Base-by-base conservation (phyloP, 2,329 filamentous ascomycete species). In the Diaporthe caulivora region DNA sequence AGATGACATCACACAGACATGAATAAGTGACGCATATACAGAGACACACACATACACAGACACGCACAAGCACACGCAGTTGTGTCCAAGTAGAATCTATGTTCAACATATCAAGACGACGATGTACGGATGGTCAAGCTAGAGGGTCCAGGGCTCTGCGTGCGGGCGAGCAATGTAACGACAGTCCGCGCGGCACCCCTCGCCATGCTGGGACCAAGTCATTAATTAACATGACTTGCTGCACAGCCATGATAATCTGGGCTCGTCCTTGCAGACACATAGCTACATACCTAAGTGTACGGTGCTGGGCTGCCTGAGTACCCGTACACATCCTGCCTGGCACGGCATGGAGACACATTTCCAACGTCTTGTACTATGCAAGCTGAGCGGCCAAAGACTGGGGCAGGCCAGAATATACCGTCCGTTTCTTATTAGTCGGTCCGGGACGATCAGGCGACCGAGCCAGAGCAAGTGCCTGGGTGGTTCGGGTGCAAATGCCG, bases 191-290 rank as follows among this genome's bases (percentile, higher is more conserved):
- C 57, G 57, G 57, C 57, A 42, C 21, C 26, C 57, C 34, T 37
- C 21, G 55, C 55, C 31, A 26, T 58, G 6, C 37, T 26, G 31
- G 37, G 34, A 60, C 42, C 34, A 42, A 44, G n/a, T 26, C n/a
- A n/a, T n/a, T 60, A 42, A n/a, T 37, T 60, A 42, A n/a, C n/a
- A 37, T 60, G 57, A 60, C 57, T 60, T 60, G n/a, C n/a, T 60
- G 37, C 57, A 31, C 26, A 40, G 57, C 37, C 21, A 42, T 40
- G 37, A n/a, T n/a, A 18, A 60, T 26, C 57, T 40, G 37, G 57
- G 57, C 57, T 18, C 37, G 57, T 44, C 57, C 57, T 60, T 60
- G 57, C 57, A 26, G 2, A 34, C n/a, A 24, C 9, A 34, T n/a
- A n/a, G n/a, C n/a, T n/a, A n/a, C n/a, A n/a, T n/a, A n/a, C n/a